phyloP scores from a whole-genome alignment of 2,329 filamentous ascomycete species.

The Penicillium janthinellum region DNA sequence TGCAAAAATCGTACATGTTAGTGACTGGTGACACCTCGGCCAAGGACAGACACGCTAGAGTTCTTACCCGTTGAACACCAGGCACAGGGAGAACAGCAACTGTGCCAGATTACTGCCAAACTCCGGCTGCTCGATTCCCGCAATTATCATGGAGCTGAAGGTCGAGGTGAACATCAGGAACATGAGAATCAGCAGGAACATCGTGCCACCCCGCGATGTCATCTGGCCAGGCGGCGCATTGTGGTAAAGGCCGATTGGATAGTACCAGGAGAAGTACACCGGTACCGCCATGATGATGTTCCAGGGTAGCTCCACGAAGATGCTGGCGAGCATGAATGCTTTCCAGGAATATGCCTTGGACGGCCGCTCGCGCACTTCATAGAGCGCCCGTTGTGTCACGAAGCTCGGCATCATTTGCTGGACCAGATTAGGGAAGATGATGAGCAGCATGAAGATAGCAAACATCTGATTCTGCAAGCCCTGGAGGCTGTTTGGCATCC shows the following conservation, averaged over 20 bases:
- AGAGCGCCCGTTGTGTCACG: slow-evolving; percentile 74
- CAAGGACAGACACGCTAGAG: neutral
- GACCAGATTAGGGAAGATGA: slow-evolving; percentile 53
- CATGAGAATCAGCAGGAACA: slow-evolving; percentile 64
- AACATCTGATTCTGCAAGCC: slow-evolving; percentile 84
- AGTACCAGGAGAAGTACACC: slow-evolving; percentile 74
- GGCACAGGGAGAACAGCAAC: slow-evolving; percentile 58
- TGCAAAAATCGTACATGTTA: slow-evolving; percentile 6
- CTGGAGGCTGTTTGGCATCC: slow-evolving; percentile 68
- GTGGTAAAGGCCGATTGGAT: slow-evolving; percentile 54
- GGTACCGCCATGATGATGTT: slow-evolving; percentile 71
- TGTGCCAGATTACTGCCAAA: slow-evolving; percentile 65
- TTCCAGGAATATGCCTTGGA: slow-evolving; percentile 82
- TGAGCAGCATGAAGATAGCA: slow-evolving; percentile 72
- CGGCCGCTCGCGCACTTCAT: slow-evolving; percentile 79
- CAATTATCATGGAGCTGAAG: slow-evolving; percentile 73
- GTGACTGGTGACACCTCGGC: neutral
- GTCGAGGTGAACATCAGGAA: slow-evolving; percentile 70
- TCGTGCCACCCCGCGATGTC: slow-evolving; percentile 59
- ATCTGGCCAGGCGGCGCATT: slow-evolving; percentile 41
- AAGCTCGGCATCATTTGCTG: slow-evolving; percentile 73
- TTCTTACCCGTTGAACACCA: slow-evolving; percentile 56
- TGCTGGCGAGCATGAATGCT: slow-evolving; percentile 78
- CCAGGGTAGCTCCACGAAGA: slow-evolving; percentile 82
- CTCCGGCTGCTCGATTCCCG: slow-evolving; percentile 66